Percentiles rank a stretch among this genome's conserved stretches.
These are phyloP conservation scores for Protea cynaroides DNA, from an alignment of 164 flowering plant genomes.

Conservation along the genomic window DNA sequence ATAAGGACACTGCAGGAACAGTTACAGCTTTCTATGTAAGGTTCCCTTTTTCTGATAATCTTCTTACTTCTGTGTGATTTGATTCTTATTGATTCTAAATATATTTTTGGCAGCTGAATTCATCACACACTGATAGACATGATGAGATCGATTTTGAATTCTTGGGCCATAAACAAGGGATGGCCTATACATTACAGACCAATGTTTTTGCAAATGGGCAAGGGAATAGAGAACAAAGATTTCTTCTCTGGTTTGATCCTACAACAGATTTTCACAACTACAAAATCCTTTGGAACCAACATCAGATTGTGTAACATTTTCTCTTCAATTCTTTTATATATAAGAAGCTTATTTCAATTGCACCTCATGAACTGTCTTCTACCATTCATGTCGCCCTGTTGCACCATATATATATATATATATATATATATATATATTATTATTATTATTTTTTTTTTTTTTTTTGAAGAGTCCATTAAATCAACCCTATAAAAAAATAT, in stretches of 20 bases:
- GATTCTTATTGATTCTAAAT: background rate
- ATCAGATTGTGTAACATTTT: slow-evolving; percentile 49
- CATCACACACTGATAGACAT: slow-evolving; percentile 25
- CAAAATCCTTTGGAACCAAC: slow-evolving; percentile 59
- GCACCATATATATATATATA: too few species aligned
- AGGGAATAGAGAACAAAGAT: slow-evolving; percentile 59
- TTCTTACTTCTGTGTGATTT: too few species aligned
- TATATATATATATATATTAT: too few species aligned
- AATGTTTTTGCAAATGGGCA: slow-evolving; percentile 50
- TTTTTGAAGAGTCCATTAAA: too few species aligned
- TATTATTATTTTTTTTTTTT: too few species aligned
- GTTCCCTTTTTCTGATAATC: too few species aligned
- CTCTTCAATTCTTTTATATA: background rate
- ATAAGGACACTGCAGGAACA: background rate
- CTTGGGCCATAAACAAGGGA: slow-evolving; percentile 53
- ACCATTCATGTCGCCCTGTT: too few species aligned
- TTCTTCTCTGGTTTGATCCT: slow-evolving; percentile 65
- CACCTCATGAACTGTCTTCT: too few species aligned
- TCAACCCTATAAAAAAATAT: too few species aligned
- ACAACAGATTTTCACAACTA: slow-evolving; percentile 46
- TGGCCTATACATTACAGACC: slow-evolving; percentile 50
- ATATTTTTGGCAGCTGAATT: slow-evolving; percentile 35
- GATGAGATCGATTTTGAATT: slow-evolving; percentile 85
- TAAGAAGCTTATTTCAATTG: too few species aligned
- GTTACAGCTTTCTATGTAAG: slow-evolving; percentile 4